Percentiles rank a stretch among this genome's conserved stretches.
Evolutionary conservation across 495 filamentous ascomycete species (phyloP).

Genomic region (Lophiotrema nucula): DNA sequence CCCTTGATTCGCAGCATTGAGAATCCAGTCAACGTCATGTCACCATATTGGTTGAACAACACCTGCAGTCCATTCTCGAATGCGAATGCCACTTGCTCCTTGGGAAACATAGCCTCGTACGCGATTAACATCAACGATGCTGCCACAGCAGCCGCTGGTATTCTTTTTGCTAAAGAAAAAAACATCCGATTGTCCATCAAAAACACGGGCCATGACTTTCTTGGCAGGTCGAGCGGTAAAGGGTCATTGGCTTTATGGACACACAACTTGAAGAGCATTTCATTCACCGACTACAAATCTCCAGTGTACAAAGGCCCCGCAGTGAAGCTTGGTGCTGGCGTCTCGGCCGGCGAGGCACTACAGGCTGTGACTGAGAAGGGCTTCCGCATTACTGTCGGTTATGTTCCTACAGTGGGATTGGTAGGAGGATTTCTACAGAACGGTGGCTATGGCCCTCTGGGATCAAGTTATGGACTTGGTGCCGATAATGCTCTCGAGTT

Average conservation of each 20-base stretch:
- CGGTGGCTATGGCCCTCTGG: too few relatives aligned
- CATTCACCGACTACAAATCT: too few relatives aligned
- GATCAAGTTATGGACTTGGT: constrained; percentile 58
- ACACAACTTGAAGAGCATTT: too few relatives aligned
- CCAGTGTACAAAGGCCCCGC: too few relatives aligned
- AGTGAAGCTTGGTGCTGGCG: too few relatives aligned
- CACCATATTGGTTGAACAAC: constrained; percentile 48
- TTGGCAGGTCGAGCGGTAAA: not conserved
- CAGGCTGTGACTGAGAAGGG: too few relatives aligned
- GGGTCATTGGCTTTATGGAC: not conserved
- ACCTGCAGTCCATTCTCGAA: constrained; percentile 55
- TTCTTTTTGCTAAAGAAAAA: not conserved
- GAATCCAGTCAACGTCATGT: constrained; percentile 44
- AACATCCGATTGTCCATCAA: not conserved
- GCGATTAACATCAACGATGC: constrained; percentile 47
- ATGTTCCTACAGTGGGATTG: too few relatives aligned
- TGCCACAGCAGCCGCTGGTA: constrained; percentile 42
- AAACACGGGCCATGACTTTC: constrained; percentile 1
- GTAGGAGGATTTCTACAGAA: too few relatives aligned
- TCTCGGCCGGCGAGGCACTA: too few relatives aligned
- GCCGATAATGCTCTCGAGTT: constrained; percentile 42
- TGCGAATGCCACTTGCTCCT: constrained; percentile 37
- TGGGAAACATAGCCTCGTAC: constrained; percentile 40
- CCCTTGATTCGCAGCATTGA: constrained; percentile 3
- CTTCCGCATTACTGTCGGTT: too few relatives aligned